Evolutionary conservation across 1,284 basidiomycete species (phyloP), one percentile per base, ranked within the genome.

Genomic region (Apiotrichum siamense): DNA sequence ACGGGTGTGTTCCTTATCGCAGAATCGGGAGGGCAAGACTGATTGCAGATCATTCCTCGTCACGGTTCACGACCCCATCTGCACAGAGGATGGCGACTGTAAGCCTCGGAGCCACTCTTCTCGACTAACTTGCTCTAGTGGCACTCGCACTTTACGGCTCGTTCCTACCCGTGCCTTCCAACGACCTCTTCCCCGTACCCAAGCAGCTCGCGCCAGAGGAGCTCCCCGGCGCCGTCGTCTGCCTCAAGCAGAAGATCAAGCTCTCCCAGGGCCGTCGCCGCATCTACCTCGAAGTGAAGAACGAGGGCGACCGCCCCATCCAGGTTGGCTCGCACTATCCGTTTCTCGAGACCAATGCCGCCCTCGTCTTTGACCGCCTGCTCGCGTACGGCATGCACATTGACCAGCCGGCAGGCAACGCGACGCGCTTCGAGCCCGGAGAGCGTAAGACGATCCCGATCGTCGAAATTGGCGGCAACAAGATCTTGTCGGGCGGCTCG

Each of bases 311-410:
- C 70, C 79, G 94, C 23, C 94, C 94, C 4, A 85, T 98, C 52
- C 94, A 97, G 78, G 81, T 94, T 47, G 90, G 91, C 4, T 94
- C 91, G 2, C 90, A 99, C 70, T 98, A 92, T 70, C 87, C 85
- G 52, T 96, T 98, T 75, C 79, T 87, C 58, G 93, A 97, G 75
- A 87, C 87, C 15, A 99, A 98, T 74, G 75, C 82, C 1, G 77
- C 81, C 0, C 80, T 99, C 7, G 77, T 77, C 3, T 97, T 98
- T 63, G 91, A 97, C 73, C 84, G 96, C 15, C 75, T 75, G 2
- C 78, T 82, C 49, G 82, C 91, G 0, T 86, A 93, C 54, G 88
- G 88, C 4, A 91, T 83, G 64, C 69, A 69, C 37, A 82, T 99
- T 3, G 91, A 98, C 70, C 93, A 97, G 45, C 78, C 92, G 0